These are phyloP conservation scores for Rhodotorula paludigena DNA, from an alignment of 768 basidiomycete genomes.

Conservation along the genomic window DNA sequence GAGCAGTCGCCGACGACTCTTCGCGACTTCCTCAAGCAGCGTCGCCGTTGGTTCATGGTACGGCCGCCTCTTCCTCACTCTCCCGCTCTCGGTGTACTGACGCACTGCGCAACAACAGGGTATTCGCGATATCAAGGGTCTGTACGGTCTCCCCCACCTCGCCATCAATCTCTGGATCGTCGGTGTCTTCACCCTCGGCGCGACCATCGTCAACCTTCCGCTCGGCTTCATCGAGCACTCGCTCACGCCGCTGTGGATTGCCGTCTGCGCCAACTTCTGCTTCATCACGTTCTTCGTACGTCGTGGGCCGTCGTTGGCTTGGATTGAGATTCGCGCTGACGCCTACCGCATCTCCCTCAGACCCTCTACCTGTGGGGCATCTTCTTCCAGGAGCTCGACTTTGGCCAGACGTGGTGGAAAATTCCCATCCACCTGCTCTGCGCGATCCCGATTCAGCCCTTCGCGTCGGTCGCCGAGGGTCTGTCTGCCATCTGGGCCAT, in stretches of 20 bases:
- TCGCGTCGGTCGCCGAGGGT: conserved; percentile 45
- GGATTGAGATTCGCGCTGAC: too few relatives aligned
- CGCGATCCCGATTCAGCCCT: conserved; percentile 43
- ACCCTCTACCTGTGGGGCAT: conserved; percentile 45
- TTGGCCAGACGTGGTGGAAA: conserved; percentile 44
- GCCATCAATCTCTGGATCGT: conserved; percentile 45
- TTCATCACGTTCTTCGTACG: conserved; percentile 43
- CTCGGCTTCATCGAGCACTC: conserved; percentile 45
- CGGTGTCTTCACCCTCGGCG: conserved; percentile 44
- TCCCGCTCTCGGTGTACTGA: background rate
- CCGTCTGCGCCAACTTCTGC: conserved; percentile 45
- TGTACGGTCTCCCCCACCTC: conserved; percentile 45
- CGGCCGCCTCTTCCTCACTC: background rate
- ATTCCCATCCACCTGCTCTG: conserved; percentile 38
- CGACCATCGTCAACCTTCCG: conserved; percentile 45
- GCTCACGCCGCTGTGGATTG: conserved; percentile 45
- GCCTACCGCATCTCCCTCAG: too few relatives aligned
- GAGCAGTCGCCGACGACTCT: conserved; percentile 45
- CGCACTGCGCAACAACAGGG: conserved; percentile 9
- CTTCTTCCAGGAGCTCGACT: conserved; percentile 44
- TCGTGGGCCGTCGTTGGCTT: background rate
- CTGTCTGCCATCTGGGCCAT: conserved; percentile 45
- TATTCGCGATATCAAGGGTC: conserved; percentile 44
- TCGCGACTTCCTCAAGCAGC: conserved; percentile 47
- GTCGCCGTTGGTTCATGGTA: conserved; percentile 47